These are phyloP conservation scores for Pyronema domesticum DNA, from an alignment of 495 filamentous ascomycete species.

Conservation along the genomic window DNA sequence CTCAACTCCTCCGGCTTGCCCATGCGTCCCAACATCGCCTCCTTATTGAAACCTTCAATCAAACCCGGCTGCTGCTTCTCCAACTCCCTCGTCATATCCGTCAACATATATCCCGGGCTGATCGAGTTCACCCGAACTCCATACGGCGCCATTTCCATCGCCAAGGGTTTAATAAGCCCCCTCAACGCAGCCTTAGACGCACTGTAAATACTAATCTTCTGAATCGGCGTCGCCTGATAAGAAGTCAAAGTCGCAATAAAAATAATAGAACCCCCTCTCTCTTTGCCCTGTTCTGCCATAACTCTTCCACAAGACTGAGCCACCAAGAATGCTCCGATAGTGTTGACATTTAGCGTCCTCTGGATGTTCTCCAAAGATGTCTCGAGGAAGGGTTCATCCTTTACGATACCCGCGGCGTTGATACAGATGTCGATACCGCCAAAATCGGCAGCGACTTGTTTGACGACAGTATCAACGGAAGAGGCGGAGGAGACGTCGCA, in stretches of 20 bases:
- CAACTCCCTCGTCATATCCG: slow-evolving; percentile 48
- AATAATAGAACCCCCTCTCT: slow-evolving; percentile 40
- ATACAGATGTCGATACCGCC: slow-evolving; percentile 41
- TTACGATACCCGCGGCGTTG: slow-evolving; percentile 52
- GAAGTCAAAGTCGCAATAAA: slow-evolving; percentile 52
- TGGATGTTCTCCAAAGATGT: slow-evolving; percentile 39
- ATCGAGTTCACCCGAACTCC: slow-evolving; percentile 55
- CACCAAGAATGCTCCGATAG: slow-evolving; percentile 48
- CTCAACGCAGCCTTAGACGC: slow-evolving; percentile 48
- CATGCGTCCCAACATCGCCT: slow-evolving; percentile 52
- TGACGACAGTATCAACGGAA: slow-evolving; percentile 32
- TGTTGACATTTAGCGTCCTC: slow-evolving; percentile 46
- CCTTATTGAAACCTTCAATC: slow-evolving; percentile 27
- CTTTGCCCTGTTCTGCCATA: slow-evolving; percentile 28
- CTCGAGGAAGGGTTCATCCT: slow-evolving; percentile 38
- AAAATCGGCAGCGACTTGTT: slow-evolving; percentile 26
- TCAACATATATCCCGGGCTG: slow-evolving; percentile 62
- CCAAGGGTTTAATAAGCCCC: slow-evolving; percentile 40
- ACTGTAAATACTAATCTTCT: slow-evolving; percentile 55
- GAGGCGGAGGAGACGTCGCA: slow-evolving; percentile 40
- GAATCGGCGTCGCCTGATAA: slow-evolving; percentile 47
- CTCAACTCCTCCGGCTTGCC: slow-evolving; percentile 45
- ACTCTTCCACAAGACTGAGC: slow-evolving; percentile 45
- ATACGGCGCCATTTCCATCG: slow-evolving; percentile 45
- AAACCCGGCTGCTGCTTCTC: slow-evolving; percentile 37